phyloP scores from a whole-genome alignment of 2,329 filamentous ascomycete species.

The Dactylellina haptotyla region DNA sequence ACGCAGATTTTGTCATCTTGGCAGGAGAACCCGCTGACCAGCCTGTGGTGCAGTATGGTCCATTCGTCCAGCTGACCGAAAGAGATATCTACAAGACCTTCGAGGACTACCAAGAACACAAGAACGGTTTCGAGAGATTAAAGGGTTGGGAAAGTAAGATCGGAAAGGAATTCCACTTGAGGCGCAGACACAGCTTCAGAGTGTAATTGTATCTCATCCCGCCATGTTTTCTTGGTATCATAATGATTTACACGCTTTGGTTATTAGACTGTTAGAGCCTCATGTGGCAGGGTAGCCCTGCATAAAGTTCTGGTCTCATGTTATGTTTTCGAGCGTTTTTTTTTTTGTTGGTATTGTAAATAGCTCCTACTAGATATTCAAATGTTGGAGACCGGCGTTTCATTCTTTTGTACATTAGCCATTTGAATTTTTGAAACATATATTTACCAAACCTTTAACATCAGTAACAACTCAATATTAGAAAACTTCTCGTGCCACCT shows the following conservation, averaged over 20 bases:
- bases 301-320: neutral
- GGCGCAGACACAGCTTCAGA: conserved; percentile 42
- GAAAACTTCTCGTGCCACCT: too few relatives aligned
- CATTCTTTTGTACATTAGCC: neutral
- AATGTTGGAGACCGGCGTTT: neutral
- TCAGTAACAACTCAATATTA: too few relatives aligned
- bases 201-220: conserved; percentile 7
- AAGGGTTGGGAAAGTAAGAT: conserved; percentile 86
- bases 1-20: conserved; percentile 73
- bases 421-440: neutral
- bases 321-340: neutral
- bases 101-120: conserved; percentile 75
- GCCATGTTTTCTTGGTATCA: neutral
- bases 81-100: conserved; percentile 81
- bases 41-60: conserved; percentile 82
- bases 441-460: too few relatives aligned
- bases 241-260: conserved; percentile 2
- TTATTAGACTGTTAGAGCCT: neutral
- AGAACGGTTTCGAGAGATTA: conserved; percentile 83
- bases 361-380: neutral
- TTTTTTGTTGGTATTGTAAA: too few relatives aligned
- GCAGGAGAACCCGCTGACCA: conserved; percentile 84
- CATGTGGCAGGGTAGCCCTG: too few relatives aligned
- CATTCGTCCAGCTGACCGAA: conserved; percentile 79
- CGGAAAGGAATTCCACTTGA: conserved; percentile 74